Evolutionary conservation across 148 eudicot genomes (phyloP).

Genomic region (Camellia lanceoleosa): DNA sequence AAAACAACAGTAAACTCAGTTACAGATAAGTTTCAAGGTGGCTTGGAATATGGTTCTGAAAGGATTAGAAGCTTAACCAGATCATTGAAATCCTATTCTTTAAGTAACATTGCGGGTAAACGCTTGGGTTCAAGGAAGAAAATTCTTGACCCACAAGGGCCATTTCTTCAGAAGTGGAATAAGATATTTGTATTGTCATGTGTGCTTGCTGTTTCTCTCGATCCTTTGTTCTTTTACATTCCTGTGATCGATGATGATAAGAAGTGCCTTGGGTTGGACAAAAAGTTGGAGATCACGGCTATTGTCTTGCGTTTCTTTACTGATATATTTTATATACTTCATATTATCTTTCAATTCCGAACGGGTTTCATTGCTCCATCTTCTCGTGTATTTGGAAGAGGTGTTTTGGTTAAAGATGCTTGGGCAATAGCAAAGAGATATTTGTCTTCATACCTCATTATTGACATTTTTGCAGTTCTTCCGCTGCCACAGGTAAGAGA

Average conservation of each 20-base stretch:
- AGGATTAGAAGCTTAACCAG: constrained; percentile 31
- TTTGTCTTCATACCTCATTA: constrained; percentile 59
- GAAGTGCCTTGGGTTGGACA: constrained; percentile 71
- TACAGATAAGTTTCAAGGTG: constrained; percentile 35
- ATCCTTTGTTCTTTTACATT: constrained; percentile 88
- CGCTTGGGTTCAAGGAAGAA: constrained; percentile 50
- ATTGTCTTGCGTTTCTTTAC: constrained; percentile 77
- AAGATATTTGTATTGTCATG: constrained; percentile 84
- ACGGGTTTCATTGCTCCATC: constrained; percentile 89
- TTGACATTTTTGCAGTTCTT: constrained; percentile 90
- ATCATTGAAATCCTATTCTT: constrained; percentile 37
- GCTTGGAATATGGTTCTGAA: constrained; percentile 40
- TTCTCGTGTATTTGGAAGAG: constrained; percentile 92
- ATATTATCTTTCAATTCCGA: constrained; percentile 78
- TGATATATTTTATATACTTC: constrained; percentile 76
- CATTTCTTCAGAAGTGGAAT: constrained; percentile 90
- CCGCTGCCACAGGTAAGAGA: constrained; percentile 83
- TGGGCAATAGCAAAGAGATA: constrained; percentile 78
- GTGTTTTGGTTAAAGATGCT: constrained; percentile 74
- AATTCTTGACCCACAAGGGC: constrained; percentile 83
- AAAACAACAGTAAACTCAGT: constrained; percentile 29
- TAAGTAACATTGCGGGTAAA: constrained; percentile 31
- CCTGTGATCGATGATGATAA: constrained; percentile 55
- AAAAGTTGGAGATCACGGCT: constrained; percentile 53
- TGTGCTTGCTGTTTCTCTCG: constrained; percentile 78